These are phyloP conservation scores for Globisporangium sylvaticum DNA, from an alignment of 352 stramenopile genomes.

Conservation along the genomic window DNA sequence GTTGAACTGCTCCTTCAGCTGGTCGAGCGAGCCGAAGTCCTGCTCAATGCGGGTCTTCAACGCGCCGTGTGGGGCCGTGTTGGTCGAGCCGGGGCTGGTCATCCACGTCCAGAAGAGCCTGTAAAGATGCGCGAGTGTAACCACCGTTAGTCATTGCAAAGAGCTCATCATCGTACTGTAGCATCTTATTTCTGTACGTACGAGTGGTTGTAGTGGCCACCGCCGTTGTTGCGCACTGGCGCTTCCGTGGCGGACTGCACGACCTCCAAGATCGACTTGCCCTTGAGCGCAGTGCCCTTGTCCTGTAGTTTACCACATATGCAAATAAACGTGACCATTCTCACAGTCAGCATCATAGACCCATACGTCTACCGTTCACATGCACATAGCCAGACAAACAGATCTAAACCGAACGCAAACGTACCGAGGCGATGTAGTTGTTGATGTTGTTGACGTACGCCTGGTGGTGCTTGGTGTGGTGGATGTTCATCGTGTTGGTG, in stretches of 20 bases:
- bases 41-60: slow-evolving; percentile 85
- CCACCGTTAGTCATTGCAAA: not conserved
- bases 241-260: slow-evolving; percentile 69
- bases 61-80: slow-evolving; percentile 70
- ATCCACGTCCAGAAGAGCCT: slow-evolving; percentile 94
- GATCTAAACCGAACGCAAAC: slow-evolving; percentile 14
- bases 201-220: slow-evolving; percentile 84
- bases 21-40: slow-evolving; percentile 89
- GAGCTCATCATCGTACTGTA: too few relatives aligned
- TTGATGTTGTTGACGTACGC: slow-evolving; percentile 90
- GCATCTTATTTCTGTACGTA: slow-evolving; percentile 15
- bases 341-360: not conserved
- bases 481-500: slow-evolving; percentile 89
- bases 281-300: slow-evolving; percentile 61
- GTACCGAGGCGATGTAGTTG: slow-evolving; percentile 71
- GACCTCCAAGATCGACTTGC: slow-evolving; percentile 82
- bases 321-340: not conserved
- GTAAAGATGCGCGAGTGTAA: not conserved
- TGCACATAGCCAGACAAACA: not conserved
- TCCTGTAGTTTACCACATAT: slow-evolving; percentile 25
- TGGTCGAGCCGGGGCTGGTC: slow-evolving; percentile 66
- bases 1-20: slow-evolving; percentile 90
- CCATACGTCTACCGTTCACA: not conserved
- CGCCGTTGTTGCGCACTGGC: slow-evolving; percentile 81
- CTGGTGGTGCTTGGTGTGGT: slow-evolving; percentile 92